Evolutionary conservation across 169 alveolate species (phyloP).

Genomic region (Plasmodium berghei): DNA sequence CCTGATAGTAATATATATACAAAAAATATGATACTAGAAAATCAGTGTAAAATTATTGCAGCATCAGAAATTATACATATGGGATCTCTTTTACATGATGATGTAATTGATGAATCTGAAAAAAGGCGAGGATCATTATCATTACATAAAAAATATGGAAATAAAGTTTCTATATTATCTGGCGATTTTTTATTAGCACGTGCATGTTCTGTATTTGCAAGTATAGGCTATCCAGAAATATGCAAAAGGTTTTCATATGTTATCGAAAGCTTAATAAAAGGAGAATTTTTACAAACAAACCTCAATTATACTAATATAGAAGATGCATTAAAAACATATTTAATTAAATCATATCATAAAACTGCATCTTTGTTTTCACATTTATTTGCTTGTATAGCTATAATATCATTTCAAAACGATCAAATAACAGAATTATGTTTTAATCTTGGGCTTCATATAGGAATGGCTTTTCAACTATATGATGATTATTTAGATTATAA

Average conservation of each 20-base stretch:
- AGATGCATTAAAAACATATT: slow-evolving; percentile 81
- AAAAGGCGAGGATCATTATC: slow-evolving; percentile 83
- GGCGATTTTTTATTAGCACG: slow-evolving; percentile 85
- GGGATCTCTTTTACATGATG: slow-evolving; percentile 89
- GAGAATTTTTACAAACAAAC: slow-evolving; percentile 69
- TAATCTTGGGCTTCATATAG: slow-evolving; percentile 89
- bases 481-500: slow-evolving; percentile 90
- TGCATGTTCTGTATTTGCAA: slow-evolving; percentile 77
- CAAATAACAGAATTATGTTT: slow-evolving; percentile 74
- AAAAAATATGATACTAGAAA: slow-evolving; percentile 25
- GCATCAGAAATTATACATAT: slow-evolving; percentile 88
- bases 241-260: slow-evolving; percentile 79
- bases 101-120: slow-evolving; percentile 86
- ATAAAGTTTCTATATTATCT: slow-evolving; percentile 82
- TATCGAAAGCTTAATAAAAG: slow-evolving; percentile 83
- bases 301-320: slow-evolving; percentile 28
- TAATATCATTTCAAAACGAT: slow-evolving; percentile 68
- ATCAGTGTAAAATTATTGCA: slow-evolving; percentile 69
- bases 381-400: slow-evolving; percentile 71
- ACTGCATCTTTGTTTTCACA: slow-evolving; percentile 83
- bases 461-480: slow-evolving; percentile 91
- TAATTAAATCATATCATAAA: slow-evolving; percentile 81
- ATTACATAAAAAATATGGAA: slow-evolving; percentile 84
- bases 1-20: slow-evolving; percentile 13
- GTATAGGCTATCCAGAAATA: slow-evolving; percentile 72